Evolutionary conservation across 169 alveolate species (phyloP).

Genomic region (Plasmodium inui): DNA sequence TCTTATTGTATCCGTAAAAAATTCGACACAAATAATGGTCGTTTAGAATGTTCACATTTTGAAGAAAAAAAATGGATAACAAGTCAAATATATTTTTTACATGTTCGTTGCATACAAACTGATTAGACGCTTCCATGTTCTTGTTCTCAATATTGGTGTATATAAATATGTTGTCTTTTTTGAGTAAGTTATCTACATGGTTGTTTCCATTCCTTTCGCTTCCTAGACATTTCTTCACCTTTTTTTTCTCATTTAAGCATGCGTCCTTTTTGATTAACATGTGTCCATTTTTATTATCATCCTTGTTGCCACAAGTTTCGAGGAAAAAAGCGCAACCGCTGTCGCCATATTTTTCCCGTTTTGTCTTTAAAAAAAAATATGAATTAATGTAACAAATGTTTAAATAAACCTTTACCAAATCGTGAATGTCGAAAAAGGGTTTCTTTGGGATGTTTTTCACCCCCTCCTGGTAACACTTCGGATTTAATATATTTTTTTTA

Average conservation of each 20-base stretch:
- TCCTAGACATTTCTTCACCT: background rate
- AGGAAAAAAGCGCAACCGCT: background rate
- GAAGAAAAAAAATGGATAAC: slow-evolving; percentile 62
- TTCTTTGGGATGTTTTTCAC: slow-evolving; percentile 5
- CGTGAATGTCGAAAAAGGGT: slow-evolving; percentile 73
- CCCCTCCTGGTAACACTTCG: slow-evolving; percentile 15
- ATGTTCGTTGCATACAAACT: slow-evolving; percentile 40
- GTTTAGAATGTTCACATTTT: slow-evolving; percentile 47
- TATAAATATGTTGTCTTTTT: slow-evolving; percentile 9
- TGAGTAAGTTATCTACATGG: background rate
- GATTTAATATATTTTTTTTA: slow-evolving; percentile 65
- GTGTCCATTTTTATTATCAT: background rate
- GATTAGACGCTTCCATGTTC: background rate
- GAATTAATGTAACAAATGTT: slow-evolving; percentile 72
- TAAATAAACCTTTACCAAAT: slow-evolving; percentile 60
- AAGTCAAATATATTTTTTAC: slow-evolving; percentile 63
- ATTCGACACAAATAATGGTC: slow-evolving; percentile 70
- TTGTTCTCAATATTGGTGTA: slow-evolving; percentile 13
- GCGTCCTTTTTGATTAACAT: background rate
- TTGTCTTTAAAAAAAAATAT: slow-evolving; percentile 53
- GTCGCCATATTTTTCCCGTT: slow-evolving; percentile 3
- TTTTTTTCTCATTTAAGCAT: background rate
- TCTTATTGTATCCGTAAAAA: slow-evolving; percentile 72
- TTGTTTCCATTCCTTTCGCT: background rate
- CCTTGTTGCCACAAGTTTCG: background rate